Base-by-base conservation (phyloP, 768 basidiomycete species). In the Boletus rex-veris region DNA sequence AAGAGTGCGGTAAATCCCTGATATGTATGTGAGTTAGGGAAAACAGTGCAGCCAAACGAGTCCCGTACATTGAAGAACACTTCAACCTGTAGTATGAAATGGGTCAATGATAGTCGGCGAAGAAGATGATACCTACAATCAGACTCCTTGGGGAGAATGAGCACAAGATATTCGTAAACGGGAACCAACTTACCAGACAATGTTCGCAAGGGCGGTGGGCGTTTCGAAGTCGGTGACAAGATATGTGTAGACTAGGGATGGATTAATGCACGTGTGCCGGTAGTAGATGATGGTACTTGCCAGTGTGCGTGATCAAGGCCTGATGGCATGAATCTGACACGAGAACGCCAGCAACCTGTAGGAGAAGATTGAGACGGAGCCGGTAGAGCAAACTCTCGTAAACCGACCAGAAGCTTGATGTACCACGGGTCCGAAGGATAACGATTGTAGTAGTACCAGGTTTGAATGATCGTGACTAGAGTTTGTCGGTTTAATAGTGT, bases 311-410 rank as follows among this genome's bases (percentile, higher is more conserved):
- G 54, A 85, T 84, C 47, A 84, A 64, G 4, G 70, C 74, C 59
- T 85, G 84, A 54, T 85, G 83, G 3, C 79, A 62, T 0, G 77
- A 79, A 60, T 85, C 83, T 47, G 79, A 83, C 1, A 74, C 0
- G 65, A 84, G 75, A 9, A 81, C 80, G 10, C 70, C 71, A 31
- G 70, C 74, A 18, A 85, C 83, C 83, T 84, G 50, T 14, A 10
- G 30, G 8, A 15, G 33, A 31, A 18, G 12, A 16, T 67, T 37
- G 18, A 9, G 12, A 35, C 15, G 7, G 19, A 7, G 30, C n/a
- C 5, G 52, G 45, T 15, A 15, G 16, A 19, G 14, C 24, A 7
- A 9, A 37, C 3, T 19, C 11, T 14, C 19, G 31, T 24, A 3
- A 26, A 66, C 75, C 57, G 55, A 83, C 83, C 42, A 84, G 63